phyloP scores from a whole-genome alignment of 345 rosid genomes.

The Pugionium dolabratum region DNA sequence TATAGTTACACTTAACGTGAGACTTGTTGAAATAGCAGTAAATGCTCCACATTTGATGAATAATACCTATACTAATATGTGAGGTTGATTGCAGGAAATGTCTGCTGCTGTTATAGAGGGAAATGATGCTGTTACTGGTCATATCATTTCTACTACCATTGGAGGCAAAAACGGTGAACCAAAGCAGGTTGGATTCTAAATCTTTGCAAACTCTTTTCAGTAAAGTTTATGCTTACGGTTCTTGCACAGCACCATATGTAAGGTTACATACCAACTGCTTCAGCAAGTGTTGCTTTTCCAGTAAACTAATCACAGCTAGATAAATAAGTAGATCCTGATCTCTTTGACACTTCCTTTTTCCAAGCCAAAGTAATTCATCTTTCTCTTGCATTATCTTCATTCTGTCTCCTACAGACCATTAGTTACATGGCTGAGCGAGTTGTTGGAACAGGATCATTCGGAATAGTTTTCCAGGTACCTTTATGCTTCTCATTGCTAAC shows the following conservation, averaged over 20 bases:
- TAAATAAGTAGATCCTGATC: too few relatives aligned
- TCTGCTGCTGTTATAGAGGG: constrained; percentile 55
- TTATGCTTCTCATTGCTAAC: constrained; percentile 26
- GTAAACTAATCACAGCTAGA: too few relatives aligned
- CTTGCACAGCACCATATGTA: not conserved
- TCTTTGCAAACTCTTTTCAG: not conserved
- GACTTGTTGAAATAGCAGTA: not conserved
- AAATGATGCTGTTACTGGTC: constrained; percentile 68
- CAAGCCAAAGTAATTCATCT: constrained; percentile 7
- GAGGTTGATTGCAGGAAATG: constrained; percentile 53
- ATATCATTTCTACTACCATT: constrained; percentile 72
- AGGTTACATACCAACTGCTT: not conserved
- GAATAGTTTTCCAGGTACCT: constrained; percentile 73
- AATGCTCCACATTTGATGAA: constrained; percentile 1
- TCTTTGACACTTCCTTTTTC: not conserved
- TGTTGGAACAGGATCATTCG: constrained; percentile 79
- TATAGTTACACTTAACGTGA: not conserved
- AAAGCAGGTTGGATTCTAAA: constrained; percentile 52
- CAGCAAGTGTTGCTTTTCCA: too few relatives aligned
- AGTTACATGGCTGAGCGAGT: constrained; percentile 90
- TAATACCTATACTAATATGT: constrained; percentile 17
- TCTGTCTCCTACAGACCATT: constrained; percentile 54
- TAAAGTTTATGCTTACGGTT: not conserved
- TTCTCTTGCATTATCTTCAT: constrained; percentile 23
- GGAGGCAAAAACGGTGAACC: constrained; percentile 92